Evolutionary conservation across 306 rosid genomes (phyloP).

Genomic region (Sesbania bispinosa): DNA sequence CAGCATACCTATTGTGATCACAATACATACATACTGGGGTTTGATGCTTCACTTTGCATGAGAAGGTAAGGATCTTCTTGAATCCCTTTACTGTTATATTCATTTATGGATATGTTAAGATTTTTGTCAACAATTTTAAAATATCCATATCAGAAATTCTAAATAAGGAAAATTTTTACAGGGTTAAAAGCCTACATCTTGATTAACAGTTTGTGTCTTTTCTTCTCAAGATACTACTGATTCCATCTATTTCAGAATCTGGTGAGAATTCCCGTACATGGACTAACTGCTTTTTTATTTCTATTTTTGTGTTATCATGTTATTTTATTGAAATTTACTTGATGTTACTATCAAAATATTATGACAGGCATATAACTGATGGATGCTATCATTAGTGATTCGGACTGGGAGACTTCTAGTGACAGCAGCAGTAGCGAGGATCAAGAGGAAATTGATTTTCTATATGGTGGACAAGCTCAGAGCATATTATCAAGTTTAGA

Average conservation of each 20-base stretch:
- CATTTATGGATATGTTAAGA: slow-evolving; percentile 19
- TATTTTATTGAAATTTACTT: slow-evolving; percentile 3
- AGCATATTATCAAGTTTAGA: slow-evolving; percentile 81
- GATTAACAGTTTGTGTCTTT: not conserved
- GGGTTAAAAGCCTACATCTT: not conserved
- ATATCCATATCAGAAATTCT: not conserved
- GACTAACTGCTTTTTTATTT: slow-evolving; percentile 18
- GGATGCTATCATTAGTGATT: slow-evolving; percentile 61
- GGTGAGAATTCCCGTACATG: slow-evolving; percentile 20
- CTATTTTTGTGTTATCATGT: not conserved
- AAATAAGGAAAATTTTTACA: not conserved
- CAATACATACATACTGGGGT: slow-evolving; percentile 19
- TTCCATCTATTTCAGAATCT: slow-evolving; percentile 28
- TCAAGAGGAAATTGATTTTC: slow-evolving; percentile 67
- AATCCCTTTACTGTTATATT: slow-evolving; percentile 16
- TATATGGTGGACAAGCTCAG: slow-evolving; percentile 74
- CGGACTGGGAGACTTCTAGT: slow-evolving; percentile 89
- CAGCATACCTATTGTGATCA: slow-evolving; percentile 25
- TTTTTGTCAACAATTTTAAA: not conserved
- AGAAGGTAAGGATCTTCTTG: slow-evolving; percentile 37
- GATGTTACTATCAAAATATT: slow-evolving; percentile 18
- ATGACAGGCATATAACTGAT: slow-evolving; percentile 53
- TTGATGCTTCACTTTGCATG: slow-evolving; percentile 28
- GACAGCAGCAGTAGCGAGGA: slow-evolving; percentile 76
- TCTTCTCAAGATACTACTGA: slow-evolving; percentile 17